Evolutionary conservation across 2,329 filamentous ascomycete genomes (phyloP), one percentile per base, ranked within the genome.

Genomic region (Aspergillus ochraceus): DNA sequence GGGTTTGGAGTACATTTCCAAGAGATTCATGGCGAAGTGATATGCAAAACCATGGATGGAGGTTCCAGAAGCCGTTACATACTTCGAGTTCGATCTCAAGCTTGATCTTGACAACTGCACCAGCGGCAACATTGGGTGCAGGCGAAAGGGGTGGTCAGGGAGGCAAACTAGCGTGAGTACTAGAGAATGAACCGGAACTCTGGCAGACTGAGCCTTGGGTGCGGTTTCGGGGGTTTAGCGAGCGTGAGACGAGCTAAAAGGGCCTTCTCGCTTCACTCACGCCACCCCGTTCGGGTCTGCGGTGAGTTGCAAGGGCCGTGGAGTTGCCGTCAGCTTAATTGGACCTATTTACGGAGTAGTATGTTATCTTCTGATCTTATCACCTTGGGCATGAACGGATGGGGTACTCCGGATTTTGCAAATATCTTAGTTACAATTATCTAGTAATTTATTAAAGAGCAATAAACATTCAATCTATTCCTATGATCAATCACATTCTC

Each of bases 111-210:
- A 61, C 63, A 42, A 60, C 58, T 46, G 49, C 56, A 64, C 63
- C 64, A 64, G 54, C 62, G 60, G 52, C 39, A 54, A 49, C 50
- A 68, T 64, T 74, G 72, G 66, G 72, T 74, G 71, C 58, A 59
- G 63, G 71, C 72, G 71, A 72, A 64, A 73, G 66, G 66, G 71
- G 70, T 66, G 52, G 30, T 36, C 49, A 10, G 42, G 59, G 58
- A 63, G 60, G 52, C 59, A 47, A n/a, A 52, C 60, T 71, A 72
- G 71, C 57, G 54, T 72, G 69, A 64, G 71, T 71, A 68, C 71
- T 68, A 71, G 68, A 71, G 66, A 75, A 74, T 72, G 68, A 73
- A 64, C 68, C 71, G 70, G 71, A 66, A 61, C 30, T 49, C 11
- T 30, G 49, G 49, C 52, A 60, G 58, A 45, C 17, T 42, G 29